Evolutionary conservation across 352 stramenopile genomes (phyloP).

Genomic region (Phytophthora boehmeriae): DNA sequence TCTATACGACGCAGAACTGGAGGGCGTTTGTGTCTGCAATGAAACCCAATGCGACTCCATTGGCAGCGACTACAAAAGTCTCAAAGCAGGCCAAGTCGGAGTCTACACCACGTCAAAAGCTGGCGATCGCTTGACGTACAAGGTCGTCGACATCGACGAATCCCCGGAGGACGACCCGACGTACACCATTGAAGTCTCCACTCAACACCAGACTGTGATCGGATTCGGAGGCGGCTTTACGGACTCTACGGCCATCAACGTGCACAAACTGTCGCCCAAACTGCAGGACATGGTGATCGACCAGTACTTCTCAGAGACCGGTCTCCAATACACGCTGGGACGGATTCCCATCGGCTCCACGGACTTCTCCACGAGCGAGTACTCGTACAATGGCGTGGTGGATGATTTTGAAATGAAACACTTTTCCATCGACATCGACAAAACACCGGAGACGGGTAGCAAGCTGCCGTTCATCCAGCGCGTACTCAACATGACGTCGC

Average conservation of each 20-base stretch:
- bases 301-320: constrained; percentile 55
- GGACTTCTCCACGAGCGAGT: constrained; percentile 64
- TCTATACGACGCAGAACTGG: constrained; percentile 37
- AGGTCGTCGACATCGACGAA: constrained; percentile 12
- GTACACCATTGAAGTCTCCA: constrained; percentile 24
- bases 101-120: constrained; percentile 45
- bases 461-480: constrained; percentile 39
- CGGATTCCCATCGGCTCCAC: constrained; percentile 69
- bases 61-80: constrained; percentile 20
- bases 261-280: constrained; percentile 47
- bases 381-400: constrained; percentile 36
- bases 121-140: constrained; percentile 45
- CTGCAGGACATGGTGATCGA: constrained; percentile 54
- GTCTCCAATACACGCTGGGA: constrained; percentile 64
- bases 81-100: constrained; percentile 28
- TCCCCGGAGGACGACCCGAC: constrained; percentile 7
- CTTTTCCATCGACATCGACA: constrained; percentile 71
- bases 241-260: constrained; percentile 62
- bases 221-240: constrained; percentile 83
- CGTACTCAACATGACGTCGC: constrained; percentile 24
- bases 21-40: constrained; percentile 53
- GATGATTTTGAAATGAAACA: constrained; percentile 39
- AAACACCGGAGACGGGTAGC: constrained; percentile 21
- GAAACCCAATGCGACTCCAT: constrained; percentile 2
- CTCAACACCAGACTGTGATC: constrained; percentile 55